These are phyloP conservation scores for Allium fistulosum DNA, from an alignment of 106 monocot species.

Conservation along the genomic window DNA sequence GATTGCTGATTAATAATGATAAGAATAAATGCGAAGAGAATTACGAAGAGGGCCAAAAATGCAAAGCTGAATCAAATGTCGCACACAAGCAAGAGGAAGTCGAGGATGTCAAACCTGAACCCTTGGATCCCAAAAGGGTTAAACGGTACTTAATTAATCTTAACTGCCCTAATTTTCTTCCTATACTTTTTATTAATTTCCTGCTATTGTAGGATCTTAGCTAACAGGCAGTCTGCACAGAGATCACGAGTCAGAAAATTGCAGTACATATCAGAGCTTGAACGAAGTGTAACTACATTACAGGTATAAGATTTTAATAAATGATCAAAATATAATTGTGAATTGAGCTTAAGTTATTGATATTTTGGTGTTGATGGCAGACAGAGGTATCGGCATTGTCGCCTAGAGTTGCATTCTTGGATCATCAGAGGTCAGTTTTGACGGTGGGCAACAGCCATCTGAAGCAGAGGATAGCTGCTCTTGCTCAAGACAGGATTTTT, in stretches of 20 bases:
- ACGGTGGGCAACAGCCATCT: slow-evolving; percentile 88
- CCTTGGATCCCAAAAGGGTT: slow-evolving; percentile 68
- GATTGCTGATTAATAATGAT: too few relatives aligned
- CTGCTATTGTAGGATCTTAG: slow-evolving; percentile 38
- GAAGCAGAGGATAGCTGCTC: slow-evolving; percentile 92
- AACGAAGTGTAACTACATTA: slow-evolving; percentile 57
- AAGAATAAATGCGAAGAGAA: too few relatives aligned
- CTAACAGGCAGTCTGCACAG: slow-evolving; percentile 84
- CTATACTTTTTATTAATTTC: not conserved
- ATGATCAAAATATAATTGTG: not conserved
- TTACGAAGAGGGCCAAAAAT: too few relatives aligned
- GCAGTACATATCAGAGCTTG: slow-evolving; percentile 82
- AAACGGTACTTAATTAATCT: slow-evolving; percentile 40
- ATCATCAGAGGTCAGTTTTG: slow-evolving; percentile 87
- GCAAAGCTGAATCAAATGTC: too few relatives aligned
- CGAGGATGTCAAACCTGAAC: not conserved
- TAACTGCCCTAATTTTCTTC: not conserved
- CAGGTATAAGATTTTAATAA: slow-evolving; percentile 24
- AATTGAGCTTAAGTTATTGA: not conserved
- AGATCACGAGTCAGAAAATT: slow-evolving; percentile 67
- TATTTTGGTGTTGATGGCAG: slow-evolving; percentile 14
- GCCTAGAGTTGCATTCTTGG: slow-evolving; percentile 83
- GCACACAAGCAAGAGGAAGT: too few relatives aligned
- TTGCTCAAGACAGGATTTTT: slow-evolving; percentile 93
- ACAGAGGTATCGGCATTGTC: slow-evolving; percentile 89